Conservation (phyloP, 768 basidiomycete genomes). For the Paxillus ammoniavirescens region DNA sequence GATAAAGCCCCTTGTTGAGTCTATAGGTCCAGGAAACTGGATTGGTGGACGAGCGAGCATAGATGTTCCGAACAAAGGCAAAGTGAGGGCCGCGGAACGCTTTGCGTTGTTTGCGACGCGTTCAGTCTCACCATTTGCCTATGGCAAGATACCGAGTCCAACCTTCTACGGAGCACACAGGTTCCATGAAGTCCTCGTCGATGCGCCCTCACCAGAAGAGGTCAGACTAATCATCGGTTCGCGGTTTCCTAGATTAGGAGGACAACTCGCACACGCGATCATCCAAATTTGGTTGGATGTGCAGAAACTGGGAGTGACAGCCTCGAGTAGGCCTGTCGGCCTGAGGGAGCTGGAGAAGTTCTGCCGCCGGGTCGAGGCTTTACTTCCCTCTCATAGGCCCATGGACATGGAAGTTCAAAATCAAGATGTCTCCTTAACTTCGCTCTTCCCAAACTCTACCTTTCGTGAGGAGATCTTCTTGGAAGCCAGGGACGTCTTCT, state of each 20-base stretch:
- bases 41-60: conserved; percentile 71
- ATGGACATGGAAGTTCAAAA: conserved; percentile 38
- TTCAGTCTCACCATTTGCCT: conserved; percentile 52
- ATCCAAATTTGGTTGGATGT: conserved; percentile 72
- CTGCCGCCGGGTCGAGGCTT: conserved; percentile 65
- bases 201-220: conserved; percentile 63
- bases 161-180: conserved; percentile 86
- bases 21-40: conserved; percentile 63
- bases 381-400: conserved; percentile 51
- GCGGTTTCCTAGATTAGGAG: conserved; percentile 63
- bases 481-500: conserved; percentile 90
- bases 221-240: conserved; percentile 65
- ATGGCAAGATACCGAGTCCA: conserved; percentile 50
- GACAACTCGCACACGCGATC: conserved; percentile 45
- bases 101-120: conserved; percentile 92
- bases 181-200: conserved; percentile 68
- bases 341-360: conserved; percentile 82
- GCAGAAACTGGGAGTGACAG: conserved; percentile 45
- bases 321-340: conserved; percentile 62
- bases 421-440: conserved; percentile 34
- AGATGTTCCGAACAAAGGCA: conserved; percentile 71
- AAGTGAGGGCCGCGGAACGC: conserved; percentile 68
- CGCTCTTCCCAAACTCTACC: conserved; percentile 64
- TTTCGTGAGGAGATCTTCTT: conserved; percentile 87
- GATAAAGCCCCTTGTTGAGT: conserved; percentile 82